phyloP scores from a whole-genome alignment of 306 rosid species.

The Senna siamea region DNA sequence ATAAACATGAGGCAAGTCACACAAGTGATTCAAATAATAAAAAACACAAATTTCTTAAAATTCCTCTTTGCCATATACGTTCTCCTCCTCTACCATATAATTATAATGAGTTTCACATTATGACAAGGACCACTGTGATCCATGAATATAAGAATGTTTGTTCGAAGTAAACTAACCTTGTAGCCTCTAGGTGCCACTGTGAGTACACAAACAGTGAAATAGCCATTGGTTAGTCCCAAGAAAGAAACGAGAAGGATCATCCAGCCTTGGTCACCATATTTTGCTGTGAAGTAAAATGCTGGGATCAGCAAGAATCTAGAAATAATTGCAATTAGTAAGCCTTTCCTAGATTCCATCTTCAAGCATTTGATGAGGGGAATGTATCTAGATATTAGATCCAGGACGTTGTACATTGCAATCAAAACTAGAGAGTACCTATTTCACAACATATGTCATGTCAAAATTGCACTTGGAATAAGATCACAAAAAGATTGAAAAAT shows the following conservation, averaged over 20 bases:
- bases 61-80: no score
- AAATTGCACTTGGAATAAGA: neutral
- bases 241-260: slow-evolving; percentile 70
- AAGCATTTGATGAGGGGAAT: slow-evolving; percentile 64
- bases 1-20: neutral
- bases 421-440: slow-evolving; percentile 78
- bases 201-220: slow-evolving; percentile 67
- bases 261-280: slow-evolving; percentile 84
- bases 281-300: slow-evolving; percentile 81
- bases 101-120: neutral
- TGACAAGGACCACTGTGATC: no score
- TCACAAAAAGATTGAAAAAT: no score
- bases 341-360: slow-evolving; percentile 76
- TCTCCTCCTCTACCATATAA: neutral
- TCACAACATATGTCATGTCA: neutral
- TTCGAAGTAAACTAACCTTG: neutral
- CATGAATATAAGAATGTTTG: no score
- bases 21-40: neutral
- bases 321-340: slow-evolving; percentile 48
- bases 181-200: slow-evolving; percentile 56
- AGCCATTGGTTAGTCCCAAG: slow-evolving; percentile 63
- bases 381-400: slow-evolving; percentile 70
- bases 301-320: slow-evolving; percentile 68
- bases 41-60: no score
- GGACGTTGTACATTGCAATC: slow-evolving; percentile 63